Base-by-base conservation (phyloP, 1,139 yeast species). In the Saccharomyces pastorianus region DNA sequence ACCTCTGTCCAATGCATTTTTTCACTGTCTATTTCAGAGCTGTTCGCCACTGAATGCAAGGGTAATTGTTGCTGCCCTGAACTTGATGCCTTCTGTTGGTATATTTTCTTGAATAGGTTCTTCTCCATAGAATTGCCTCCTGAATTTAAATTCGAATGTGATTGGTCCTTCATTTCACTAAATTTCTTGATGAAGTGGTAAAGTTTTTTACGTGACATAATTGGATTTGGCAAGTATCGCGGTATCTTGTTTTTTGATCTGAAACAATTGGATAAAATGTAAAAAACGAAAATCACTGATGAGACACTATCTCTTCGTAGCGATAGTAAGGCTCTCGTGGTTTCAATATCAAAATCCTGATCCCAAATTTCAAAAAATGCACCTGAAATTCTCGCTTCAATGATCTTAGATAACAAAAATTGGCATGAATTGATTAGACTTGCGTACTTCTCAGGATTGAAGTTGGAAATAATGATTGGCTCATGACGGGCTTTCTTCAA, bases 361-460 rank as follows among this genome's bases (percentile, higher is more conserved):
- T 75, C 76, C 73, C 76, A 76, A 14, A 77, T 73, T 54, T 73
- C 75, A 63, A 78, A 78, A 57, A 74, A 75, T 2, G 74, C 66
- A 28, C 79, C 76, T 28, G 78, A 74, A 55, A 77, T 74, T 58
- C 82, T 70, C 1, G 81, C 79, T 54, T 77, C 79, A 13, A 76
- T 72, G 28, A 75, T 68, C 53, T 73, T 74, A 51, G 76, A 79
- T 46, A 76, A 58, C 8, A 78, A 62, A 7, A 60, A 58, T 52
- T 73, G 75, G 55, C 79, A 76, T 0, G 74, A 67, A 6, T 69
- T 62, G 14, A 78, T 52, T 41, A 78, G 56, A 6, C 64, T 64
- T 13, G 62, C 58, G 55, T 72, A 72, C 14, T 64, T 58, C 1
- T 52, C 51, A 1, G 65, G 59, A 31, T 69, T 64, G 57, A 72